phyloP scores from a whole-genome alignment of 176 grass and related monocot species.

The Cenchrus americanus region DNA sequence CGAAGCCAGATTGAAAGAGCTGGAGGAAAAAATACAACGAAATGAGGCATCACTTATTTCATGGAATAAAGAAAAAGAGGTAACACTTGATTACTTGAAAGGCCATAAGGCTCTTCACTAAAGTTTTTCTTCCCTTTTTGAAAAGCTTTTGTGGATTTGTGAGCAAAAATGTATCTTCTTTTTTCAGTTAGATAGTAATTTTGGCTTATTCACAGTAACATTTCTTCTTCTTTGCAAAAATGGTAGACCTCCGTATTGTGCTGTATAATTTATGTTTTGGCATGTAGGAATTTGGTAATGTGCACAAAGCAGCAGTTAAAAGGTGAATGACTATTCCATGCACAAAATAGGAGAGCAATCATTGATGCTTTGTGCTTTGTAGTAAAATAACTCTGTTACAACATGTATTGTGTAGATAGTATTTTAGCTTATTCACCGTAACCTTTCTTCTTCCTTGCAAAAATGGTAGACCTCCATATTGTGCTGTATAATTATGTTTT shows the following conservation, averaged over 20 bases:
- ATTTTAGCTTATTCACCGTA: background rate
- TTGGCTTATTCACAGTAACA: background rate
- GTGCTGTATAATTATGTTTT: background rate
- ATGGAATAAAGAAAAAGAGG: constrained; percentile 71
- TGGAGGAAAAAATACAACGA: constrained; percentile 59
- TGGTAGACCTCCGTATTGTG: background rate
- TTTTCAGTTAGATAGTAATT: constrained; percentile 14
- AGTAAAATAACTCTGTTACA: background rate
- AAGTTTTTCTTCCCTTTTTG: background rate
- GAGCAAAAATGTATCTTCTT: background rate
- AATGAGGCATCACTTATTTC: constrained; percentile 52
- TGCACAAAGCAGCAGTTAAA: background rate
- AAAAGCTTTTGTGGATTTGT: background rate
- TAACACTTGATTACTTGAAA: constrained; percentile 50
- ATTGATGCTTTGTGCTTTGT: constrained; percentile 21
- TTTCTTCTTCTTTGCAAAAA: background rate
- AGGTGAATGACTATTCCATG: background rate
- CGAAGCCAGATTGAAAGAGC: constrained; percentile 53
- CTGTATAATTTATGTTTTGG: background rate
- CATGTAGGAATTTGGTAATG: no score
- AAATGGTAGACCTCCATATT: background rate
- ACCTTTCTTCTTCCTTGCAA: background rate
- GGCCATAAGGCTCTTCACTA: background rate
- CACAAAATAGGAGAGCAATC: background rate
- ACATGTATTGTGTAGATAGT: background rate